Conservation (phyloP, 75 land plant species). For the Pinus taeda region DNA sequence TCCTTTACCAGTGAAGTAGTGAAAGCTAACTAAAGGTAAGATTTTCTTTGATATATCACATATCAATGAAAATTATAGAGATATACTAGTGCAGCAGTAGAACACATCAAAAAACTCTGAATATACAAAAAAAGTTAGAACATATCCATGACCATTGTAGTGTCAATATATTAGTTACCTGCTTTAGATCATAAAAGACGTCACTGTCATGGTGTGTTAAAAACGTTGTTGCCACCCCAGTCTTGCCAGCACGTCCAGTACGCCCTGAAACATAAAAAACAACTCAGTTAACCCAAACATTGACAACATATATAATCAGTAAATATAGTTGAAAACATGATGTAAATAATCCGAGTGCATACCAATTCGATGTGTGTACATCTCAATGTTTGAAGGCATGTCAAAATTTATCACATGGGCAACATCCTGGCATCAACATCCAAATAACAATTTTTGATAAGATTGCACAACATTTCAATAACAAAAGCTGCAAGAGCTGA, state of each 20-base stretch:
- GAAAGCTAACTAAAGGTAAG: background rate
- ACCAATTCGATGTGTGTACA: constrained; percentile 96
- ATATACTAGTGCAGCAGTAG: background rate
- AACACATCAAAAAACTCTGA: background rate
- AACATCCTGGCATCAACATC: constrained; percentile 56
- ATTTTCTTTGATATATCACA: background rate
- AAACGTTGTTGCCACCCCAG: constrained; percentile 91
- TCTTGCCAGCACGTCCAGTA: constrained; percentile 97
- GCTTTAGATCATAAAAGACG: constrained; percentile 93
- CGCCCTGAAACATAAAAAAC: constrained; percentile 31
- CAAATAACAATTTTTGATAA: background rate
- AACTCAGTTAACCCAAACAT: constrained; percentile 1
- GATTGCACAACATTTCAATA: background rate
- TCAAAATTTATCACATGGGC: constrained; percentile 95
- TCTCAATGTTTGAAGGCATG: constrained; percentile 85
- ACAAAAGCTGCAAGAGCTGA: background rate
- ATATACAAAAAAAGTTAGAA: background rate
- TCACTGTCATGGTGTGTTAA: constrained; percentile 82
- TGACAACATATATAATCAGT: background rate
- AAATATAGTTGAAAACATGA: background rate
- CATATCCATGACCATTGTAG: background rate
- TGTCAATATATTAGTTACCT: constrained; percentile 16
- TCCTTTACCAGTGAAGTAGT: background rate
- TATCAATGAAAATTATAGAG: background rate
- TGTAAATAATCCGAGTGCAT: constrained; percentile 5